Evolutionary conservation across 306 rosid genomes (phyloP).

Genomic region (Casuarina equisetifolia): DNA sequence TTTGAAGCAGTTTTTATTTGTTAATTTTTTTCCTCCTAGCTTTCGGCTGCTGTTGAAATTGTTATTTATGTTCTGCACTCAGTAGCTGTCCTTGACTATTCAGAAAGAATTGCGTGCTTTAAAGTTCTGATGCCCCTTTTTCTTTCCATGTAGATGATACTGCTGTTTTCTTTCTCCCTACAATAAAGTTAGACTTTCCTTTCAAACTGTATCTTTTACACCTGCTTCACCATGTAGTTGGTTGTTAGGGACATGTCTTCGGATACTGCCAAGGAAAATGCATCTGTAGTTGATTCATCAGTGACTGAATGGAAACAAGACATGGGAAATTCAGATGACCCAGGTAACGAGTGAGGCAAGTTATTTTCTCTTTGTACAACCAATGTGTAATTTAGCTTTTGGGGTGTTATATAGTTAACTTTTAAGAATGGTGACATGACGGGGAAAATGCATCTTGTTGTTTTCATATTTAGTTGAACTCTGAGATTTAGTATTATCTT

Average conservation of each 20-base stretch:
- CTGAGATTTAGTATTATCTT: neutral
- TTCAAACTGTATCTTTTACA: slow-evolving; percentile 1
- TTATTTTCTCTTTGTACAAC: neutral
- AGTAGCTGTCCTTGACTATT: neutral
- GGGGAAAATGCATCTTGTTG: neutral
- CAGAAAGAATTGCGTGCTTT: neutral
- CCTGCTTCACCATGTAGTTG: slow-evolving; percentile 24
- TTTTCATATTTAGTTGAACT: neutral
- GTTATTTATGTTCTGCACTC: neutral
- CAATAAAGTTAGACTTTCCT: neutral
- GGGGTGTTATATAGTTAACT: neutral
- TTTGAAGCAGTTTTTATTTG: neutral
- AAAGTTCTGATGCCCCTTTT: neutral
- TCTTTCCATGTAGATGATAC: neutral
- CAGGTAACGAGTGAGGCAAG: slow-evolving; percentile 40
- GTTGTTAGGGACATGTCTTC: slow-evolving; percentile 55
- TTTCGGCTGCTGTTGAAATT: neutral
- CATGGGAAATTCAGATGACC: slow-evolving; percentile 56
- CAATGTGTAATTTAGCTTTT: neutral
- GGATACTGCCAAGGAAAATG: slow-evolving; percentile 66
- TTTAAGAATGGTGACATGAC: too few relatives aligned
- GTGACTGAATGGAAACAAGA: slow-evolving; percentile 60
- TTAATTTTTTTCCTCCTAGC: neutral
- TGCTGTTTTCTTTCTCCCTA: neutral
- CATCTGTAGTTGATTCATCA: slow-evolving; percentile 72